Evolutionary conservation across 106 monocot genomes (phyloP).

Genomic region (Apostasia shenzhenica): DNA sequence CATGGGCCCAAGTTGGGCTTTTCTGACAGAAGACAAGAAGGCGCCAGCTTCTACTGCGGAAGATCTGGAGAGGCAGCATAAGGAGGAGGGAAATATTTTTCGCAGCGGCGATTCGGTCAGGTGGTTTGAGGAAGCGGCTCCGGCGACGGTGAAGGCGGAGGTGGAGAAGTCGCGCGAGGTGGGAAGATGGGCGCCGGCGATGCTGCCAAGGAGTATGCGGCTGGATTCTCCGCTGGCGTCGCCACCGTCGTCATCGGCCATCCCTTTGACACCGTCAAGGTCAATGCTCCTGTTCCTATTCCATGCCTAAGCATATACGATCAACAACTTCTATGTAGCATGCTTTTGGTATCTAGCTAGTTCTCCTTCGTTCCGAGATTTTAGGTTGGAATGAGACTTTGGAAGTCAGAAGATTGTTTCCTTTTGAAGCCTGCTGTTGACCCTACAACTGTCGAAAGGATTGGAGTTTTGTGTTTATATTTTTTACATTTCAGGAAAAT

Average conservation of each 20-base stretch:
- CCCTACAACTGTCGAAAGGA: too few relatives aligned
- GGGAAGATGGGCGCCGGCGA: constrained; percentile 6
- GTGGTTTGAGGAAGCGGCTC: not conserved
- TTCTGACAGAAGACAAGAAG: too few relatives aligned
- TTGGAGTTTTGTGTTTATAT: too few relatives aligned
- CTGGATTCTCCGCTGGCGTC: constrained; percentile 77
- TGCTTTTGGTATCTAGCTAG: not conserved
- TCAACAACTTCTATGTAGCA: too few relatives aligned
- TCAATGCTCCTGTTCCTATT: constrained; percentile 5
- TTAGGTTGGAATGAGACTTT: not conserved
- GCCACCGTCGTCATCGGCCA: constrained; percentile 81
- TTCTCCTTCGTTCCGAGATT: not conserved
- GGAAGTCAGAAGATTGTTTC: not conserved
- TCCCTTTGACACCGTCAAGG: constrained; percentile 98
- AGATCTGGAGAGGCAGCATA: too few relatives aligned
- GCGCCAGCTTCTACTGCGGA: too few relatives aligned
- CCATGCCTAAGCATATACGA: not conserved
- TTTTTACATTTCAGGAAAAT: too few relatives aligned
- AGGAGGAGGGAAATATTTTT: not conserved
- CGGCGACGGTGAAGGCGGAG: not conserved
- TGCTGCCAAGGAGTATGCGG: constrained; percentile 51
- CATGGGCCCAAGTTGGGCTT: too few relatives aligned
- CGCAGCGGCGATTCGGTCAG: not conserved
- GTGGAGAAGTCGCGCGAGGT: not conserved
- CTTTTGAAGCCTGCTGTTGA: not conserved